These are phyloP conservation scores for Rutidosis leptorrhynchoides DNA, from an alignment of 129 eudicot genomes.

Conservation along the genomic window DNA sequence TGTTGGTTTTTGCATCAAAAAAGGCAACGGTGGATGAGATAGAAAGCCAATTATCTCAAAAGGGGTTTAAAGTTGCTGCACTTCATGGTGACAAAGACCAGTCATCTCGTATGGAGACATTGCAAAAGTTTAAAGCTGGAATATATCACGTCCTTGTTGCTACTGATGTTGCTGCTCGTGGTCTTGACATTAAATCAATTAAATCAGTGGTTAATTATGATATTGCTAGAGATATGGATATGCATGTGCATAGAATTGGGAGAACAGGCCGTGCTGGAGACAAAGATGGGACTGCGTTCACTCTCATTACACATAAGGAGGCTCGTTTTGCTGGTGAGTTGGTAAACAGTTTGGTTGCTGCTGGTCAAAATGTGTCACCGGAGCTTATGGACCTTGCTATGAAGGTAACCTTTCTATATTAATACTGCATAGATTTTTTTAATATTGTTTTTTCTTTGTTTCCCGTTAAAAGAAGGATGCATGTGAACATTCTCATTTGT, in stretches of 20 bases:
- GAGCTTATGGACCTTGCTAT: slow-evolving; percentile 98
- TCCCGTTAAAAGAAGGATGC: slow-evolving; percentile 3
- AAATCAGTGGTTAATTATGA: slow-evolving; percentile 95
- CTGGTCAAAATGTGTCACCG: slow-evolving; percentile 86
- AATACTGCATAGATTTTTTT: background rate
- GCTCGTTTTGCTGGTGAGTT: slow-evolving; percentile 96
- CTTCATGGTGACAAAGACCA: slow-evolving; percentile 99
- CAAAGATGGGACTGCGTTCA: slow-evolving; percentile 96
- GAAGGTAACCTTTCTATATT: slow-evolving; percentile 59
- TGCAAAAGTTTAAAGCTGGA: slow-evolving; percentile 87
- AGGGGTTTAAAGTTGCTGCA: slow-evolving; percentile 83
- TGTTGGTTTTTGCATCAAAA: slow-evolving; percentile 85
- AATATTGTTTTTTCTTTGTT: slow-evolving; percentile 11
- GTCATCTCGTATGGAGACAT: slow-evolving; percentile 80
- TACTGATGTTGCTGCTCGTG: slow-evolving; percentile 99
- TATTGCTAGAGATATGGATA: slow-evolving; percentile 97
- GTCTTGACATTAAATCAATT: slow-evolving; percentile 93
- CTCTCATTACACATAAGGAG: slow-evolving; percentile 91
- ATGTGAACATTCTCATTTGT: background rate
- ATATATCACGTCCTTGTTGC: slow-evolving; percentile 87
- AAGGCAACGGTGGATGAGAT: slow-evolving; percentile 91
- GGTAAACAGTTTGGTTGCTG: slow-evolving; percentile 91
- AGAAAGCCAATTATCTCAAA: slow-evolving; percentile 69
- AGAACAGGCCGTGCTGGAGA: slow-evolving; percentile 99
- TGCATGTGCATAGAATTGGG: slow-evolving; percentile 98